Percentiles rank a stretch among this genome's conserved stretches.
These are phyloP conservation scores for Suhomyces xylopsoci DNA, from an alignment of 805 yeast genomes.

Conservation along the genomic window DNA sequence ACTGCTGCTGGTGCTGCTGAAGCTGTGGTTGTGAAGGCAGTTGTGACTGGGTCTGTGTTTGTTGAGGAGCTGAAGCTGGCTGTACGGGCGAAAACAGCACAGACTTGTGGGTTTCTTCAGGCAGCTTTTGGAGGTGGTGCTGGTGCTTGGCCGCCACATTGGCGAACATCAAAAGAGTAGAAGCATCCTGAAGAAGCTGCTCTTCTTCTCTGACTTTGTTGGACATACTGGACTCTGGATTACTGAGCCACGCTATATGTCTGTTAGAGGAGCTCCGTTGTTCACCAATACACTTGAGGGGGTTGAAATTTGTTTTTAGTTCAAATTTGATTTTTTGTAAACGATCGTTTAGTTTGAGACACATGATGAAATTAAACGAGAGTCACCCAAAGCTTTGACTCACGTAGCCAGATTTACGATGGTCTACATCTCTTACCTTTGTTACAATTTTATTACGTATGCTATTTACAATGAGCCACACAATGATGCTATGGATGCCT, in stretches of 20 bases:
- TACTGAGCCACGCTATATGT: not conserved
- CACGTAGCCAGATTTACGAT: not conserved
- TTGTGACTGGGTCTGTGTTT: not conserved
- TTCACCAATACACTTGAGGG: not conserved
- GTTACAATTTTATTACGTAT: not conserved
- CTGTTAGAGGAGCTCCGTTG: not conserved
- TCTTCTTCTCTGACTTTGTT: conserved; percentile 25
- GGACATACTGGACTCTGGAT: conserved; percentile 1
- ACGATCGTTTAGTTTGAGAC: conserved; percentile 5
- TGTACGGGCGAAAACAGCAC: not conserved
- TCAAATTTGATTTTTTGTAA: conserved; percentile 1
- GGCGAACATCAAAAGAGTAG: conserved; percentile 59
- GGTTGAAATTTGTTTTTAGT: not conserved
- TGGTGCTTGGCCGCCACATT: conserved; percentile 49
- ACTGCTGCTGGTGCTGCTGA: not conserved
- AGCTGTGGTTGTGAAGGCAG: not conserved
- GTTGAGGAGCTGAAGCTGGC: not conserved
- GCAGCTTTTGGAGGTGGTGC: conserved; percentile 15
- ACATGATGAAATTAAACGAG: not conserved
- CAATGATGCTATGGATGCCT: not conserved
- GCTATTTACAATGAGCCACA: not conserved
- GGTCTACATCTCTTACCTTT: not conserved
- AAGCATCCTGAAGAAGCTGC: conserved; percentile 55
- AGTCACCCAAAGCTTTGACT: not conserved
- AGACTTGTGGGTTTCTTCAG: not conserved